Base-by-base conservation (phyloP, 1,284 basidiomycete genomes). In the Coniferiporia weirii region DNA sequence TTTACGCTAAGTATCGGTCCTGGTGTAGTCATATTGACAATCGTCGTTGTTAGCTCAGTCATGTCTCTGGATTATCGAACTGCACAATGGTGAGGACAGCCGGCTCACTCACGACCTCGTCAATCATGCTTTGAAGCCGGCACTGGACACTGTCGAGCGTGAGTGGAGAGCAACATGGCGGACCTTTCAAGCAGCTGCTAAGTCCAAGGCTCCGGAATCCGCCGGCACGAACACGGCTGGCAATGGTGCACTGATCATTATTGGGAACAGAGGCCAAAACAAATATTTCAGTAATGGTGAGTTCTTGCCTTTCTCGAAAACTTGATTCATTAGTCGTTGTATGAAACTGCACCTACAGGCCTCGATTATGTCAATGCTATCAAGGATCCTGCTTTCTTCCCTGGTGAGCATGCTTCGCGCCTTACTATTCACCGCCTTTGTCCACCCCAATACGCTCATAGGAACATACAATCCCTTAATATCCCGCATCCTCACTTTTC, bases 261-360 rank as follows among this genome's bases (percentile, higher is more conserved):
- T 91, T 3, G 89, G 90, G 6, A 82, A 81, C 55, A 78, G 79
- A 61, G 79, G 79, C 59, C 85, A 90, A 68, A 82, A 92, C 68
- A 94, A 93, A 73, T 95, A 94, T 79, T 95, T 94, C 73, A 89
- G 87, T 71, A 95, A 94, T 69, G 93, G 92, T 84, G 52, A 44
- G 72, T 36, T 67, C 62, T 47, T 20, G 44, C 5, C 19, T 9
- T 57, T 59, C 45, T 49, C 19, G n/a, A 20, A 32, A 17, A 12
- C 1, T 17, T 15, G 13, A 6, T n/a, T 35, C 15, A 6, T 19
- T 15, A 15, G 20, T 50, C 50, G 1, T 22, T 35, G 27, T 12
- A 5, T 51, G 22, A 52, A 17, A 19, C 3, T 22, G 5, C 22
- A 60, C 57, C 57, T 44, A 62, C 67, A 87, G 89, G 89, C 1